Conservation (phyloP, 2,329 filamentous ascomycete species). For the Exophiala oligosperma region DNA sequence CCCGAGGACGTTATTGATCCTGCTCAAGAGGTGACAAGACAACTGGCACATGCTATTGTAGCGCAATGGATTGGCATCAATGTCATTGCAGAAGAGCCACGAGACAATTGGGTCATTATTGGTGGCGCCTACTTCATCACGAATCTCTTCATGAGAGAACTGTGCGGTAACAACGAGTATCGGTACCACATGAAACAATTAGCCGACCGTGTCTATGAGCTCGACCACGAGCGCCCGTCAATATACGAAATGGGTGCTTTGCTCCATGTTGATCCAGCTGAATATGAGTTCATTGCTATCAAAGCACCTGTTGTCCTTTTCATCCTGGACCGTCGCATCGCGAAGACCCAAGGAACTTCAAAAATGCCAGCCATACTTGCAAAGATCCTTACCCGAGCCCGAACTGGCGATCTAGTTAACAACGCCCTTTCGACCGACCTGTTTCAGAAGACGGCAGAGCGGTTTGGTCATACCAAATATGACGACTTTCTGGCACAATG, state of each 20-base stretch:
- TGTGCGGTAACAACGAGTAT: conserved; percentile 95
- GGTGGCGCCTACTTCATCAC: conserved; percentile 95
- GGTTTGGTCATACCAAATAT: conserved; percentile 80
- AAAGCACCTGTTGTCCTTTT: conserved; percentile 91
- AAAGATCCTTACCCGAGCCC: conserved; percentile 80
- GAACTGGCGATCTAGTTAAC: conserved; percentile 73
- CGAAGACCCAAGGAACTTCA: conserved; percentile 81
- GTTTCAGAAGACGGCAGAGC: conserved; percentile 84
- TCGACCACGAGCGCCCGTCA: conserved; percentile 79
- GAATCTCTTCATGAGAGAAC: conserved; percentile 82
- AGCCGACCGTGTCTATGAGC: conserved; percentile 76
- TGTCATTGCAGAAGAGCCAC: conserved; percentile 77
- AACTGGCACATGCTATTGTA: conserved; percentile 78
- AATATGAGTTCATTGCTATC: conserved; percentile 83
- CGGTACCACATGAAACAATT: conserved; percentile 83
- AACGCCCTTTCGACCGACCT: conserved; percentile 70
- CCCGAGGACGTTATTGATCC: conserved; percentile 82
- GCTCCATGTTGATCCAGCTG: conserved; percentile 78
- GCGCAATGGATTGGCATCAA: conserved; percentile 95
- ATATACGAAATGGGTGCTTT: conserved; percentile 76
- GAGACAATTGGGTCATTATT: conserved; percentile 84
- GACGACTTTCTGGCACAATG: conserved; percentile 94
- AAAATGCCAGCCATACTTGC: conserved; percentile 84
- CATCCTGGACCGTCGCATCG: conserved; percentile 86
- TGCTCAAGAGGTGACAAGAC: conserved; percentile 76